Base-by-base conservation (phyloP, 2,329 filamentous ascomycete genomes). In the Aspergillus calidoustus region DNA sequence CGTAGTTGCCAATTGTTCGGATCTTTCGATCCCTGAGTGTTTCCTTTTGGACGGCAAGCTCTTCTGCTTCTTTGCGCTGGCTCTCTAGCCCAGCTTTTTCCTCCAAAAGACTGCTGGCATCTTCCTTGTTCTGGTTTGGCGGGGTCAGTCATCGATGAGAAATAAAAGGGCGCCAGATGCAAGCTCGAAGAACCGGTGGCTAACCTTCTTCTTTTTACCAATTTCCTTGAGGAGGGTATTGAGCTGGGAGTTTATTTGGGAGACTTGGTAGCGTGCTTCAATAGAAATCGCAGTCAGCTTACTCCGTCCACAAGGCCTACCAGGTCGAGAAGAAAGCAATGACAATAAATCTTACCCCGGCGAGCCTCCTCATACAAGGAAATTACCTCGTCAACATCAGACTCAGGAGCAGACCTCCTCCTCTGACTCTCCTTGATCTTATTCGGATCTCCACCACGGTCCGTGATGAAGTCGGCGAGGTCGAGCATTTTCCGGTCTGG, bases 151-250 rank as follows among this genome's bases (percentile, higher is more conserved):
- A 57, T 46, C 25, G n/a, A 13, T 54, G 17, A 19, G 4, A 41
- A 25, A 25, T 8, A 15, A 53, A 53, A n/a, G 7, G 48, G 48
- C 11, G 13, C 15, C 19, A 23, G 7, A 15, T 11, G 7, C n/a
- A 3, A 15, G 11, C 11, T 22, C 7, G n/a, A 49, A 13, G 34
- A 41, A 7, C 31, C 13, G 9, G 61, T 34, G 17, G 59, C 71
- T 63, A 68, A 87, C 88, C 89, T 96, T 97, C 83, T 96, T 97
- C 84, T 94, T 96, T 72, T 86, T 82, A 19, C 91, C 92, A 74
- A 98, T 96, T 76, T 93, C 88, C 80, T 96, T 97, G 77, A 96
- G 91, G 31, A 92, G 86, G 22, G 86, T 88, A 80, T 98, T 98
- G 79, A 97, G 93, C 81, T 91, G 88, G 71, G 88, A 88, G 68